These are phyloP conservation scores for Leccinellum albellum DNA, from an alignment of 768 basidiomycete genomes.

Conservation along the genomic window DNA sequence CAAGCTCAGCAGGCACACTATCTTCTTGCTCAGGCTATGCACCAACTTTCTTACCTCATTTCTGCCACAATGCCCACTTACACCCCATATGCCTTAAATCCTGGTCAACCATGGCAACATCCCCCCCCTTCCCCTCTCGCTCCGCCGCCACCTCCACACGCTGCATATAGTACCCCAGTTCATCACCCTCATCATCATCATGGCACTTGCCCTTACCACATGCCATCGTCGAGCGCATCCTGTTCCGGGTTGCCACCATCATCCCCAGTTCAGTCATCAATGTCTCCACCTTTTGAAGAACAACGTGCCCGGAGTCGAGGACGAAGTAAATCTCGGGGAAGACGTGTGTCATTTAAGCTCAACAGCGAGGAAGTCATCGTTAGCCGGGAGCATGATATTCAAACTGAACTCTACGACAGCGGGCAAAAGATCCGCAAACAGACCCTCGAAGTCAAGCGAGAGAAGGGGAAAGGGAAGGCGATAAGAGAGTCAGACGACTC, in stretches of 20 bases:
- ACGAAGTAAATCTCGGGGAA: slow-evolving; percentile 51
- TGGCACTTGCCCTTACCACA: slow-evolving; percentile 16
- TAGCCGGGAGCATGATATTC: slow-evolving; percentile 5
- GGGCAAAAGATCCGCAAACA: slow-evolving; percentile 6
- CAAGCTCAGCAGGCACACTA: slow-evolving; percentile 38
- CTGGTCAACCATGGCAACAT: slow-evolving; percentile 23
- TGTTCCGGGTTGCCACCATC: slow-evolving; percentile 49
- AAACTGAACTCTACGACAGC: slow-evolving; percentile 3
- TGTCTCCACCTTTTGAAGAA: slow-evolving; percentile 34
- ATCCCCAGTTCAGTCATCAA: slow-evolving; percentile 41
- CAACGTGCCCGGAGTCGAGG: slow-evolving; percentile 37
- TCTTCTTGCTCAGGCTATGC: slow-evolving; percentile 38
- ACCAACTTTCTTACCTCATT: slow-evolving; percentile 38
- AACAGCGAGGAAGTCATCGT: slow-evolving; percentile 21
- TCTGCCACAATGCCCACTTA: slow-evolving; percentile 29
- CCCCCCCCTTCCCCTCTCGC: slow-evolving; percentile 1
- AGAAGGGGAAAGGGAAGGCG: slow-evolving; percentile 16
- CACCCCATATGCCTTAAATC: slow-evolving; percentile 12
- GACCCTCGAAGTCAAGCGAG: slow-evolving; percentile 10
- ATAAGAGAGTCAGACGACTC: neutral
- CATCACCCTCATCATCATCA: slow-evolving; percentile 17
- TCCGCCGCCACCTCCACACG: neutral
- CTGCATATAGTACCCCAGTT: slow-evolving; percentile 6
- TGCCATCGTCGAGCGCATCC: slow-evolving; percentile 42
- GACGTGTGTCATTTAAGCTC: slow-evolving; percentile 56